Evolutionary conservation across 495 filamentous ascomycete species (phyloP), one percentile per base, ranked within the genome.

Genomic region (Lasiosphaeriaceae sp.): DNA sequence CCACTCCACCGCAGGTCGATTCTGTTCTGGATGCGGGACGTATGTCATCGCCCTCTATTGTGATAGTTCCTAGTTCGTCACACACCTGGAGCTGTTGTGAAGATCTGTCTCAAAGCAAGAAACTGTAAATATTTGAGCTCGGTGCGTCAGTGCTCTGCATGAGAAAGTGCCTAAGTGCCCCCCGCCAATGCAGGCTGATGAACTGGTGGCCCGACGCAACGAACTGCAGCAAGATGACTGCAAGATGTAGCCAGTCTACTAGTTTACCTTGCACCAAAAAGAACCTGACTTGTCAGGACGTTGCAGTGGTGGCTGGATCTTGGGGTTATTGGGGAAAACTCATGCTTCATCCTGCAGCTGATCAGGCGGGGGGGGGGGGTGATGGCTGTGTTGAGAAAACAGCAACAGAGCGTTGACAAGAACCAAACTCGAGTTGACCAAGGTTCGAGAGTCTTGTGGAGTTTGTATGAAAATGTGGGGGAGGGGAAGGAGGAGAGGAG

Each of bases 321-420:
- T 11, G 31, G 14, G 14, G 8, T 43, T 43, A 16, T 43, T 2
- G 5, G 39, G 39, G 39, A 35, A 24, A 26, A 22, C 39, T 58
- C 34, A 49, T 43, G 26, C 22, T 49, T n/a, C 16, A 20, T n/a
- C 1, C 24, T 44, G 48, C 45, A 46, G 51, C 34, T 37, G 19
- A 31, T 31, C 26, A 55, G 57, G 17, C 23, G 45, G 43, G 12
- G 6, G 46, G 29, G 41, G 16, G 43, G 11, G 23, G 31, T n/a
- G 16, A 17, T 26, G 43, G 35, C 35, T 7, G 16, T 51, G 59
- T 58, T 45, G 51, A 31, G 50, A 55, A 57, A n/a, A 60, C 57
- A 60, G 57, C 39, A 59, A 57, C 54, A 60, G 20, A 60, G 61
- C 44, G 61, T 60, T 60, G 55, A 52, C 43, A 35, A 61, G 58